These are phyloP conservation scores for Udeniomyces megalosporus DNA, from an alignment of 768 basidiomycete genomes.

Conservation along the genomic window DNA sequence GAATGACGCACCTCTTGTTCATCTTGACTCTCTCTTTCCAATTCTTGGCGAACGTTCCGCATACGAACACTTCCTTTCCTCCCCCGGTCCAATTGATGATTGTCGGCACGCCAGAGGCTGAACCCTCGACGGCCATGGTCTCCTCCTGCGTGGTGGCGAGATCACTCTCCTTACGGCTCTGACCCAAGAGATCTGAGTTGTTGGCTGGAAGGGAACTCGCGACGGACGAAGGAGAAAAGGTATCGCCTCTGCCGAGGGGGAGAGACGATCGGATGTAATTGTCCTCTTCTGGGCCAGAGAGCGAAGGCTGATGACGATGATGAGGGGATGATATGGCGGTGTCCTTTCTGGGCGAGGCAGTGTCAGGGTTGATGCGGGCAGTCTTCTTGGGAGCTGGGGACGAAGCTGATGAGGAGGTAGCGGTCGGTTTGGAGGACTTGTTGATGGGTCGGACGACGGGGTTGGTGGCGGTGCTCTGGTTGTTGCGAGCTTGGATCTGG, in stretches of 20 bases:
- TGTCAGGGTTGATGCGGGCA: slow-evolving; percentile 1
- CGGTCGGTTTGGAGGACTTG: not conserved
- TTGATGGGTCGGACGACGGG: too few species aligned
- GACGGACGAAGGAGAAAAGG: not conserved
- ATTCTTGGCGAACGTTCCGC: slow-evolving; percentile 33
- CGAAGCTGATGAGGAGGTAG: not conserved
- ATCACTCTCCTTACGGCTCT: too few species aligned
- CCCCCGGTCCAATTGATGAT: slow-evolving; percentile 42
- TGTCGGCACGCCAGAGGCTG: slow-evolving; percentile 9
- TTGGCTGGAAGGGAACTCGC: not conserved
- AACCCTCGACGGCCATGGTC: not conserved
- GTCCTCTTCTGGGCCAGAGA: slow-evolving; percentile 10
- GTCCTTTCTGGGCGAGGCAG: not conserved
- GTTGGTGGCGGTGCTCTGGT: slow-evolving; percentile 5
- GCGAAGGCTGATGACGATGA: not conserved
- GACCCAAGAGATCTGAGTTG: not conserved
- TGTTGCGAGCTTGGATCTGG: not conserved
- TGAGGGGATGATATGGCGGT: not conserved
- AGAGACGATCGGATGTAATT: slow-evolving; percentile 11
- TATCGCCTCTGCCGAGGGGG: slow-evolving; percentile 2
- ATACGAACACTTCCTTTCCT: slow-evolving; percentile 48
- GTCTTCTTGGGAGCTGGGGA: not conserved
- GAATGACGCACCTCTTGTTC: slow-evolving; percentile 24
- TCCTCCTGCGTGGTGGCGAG: not conserved
- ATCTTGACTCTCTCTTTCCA: slow-evolving; percentile 30